Conservation (phyloP, 2,329 filamentous ascomycete genomes). For the Geoglossum cookeanum region DNA sequence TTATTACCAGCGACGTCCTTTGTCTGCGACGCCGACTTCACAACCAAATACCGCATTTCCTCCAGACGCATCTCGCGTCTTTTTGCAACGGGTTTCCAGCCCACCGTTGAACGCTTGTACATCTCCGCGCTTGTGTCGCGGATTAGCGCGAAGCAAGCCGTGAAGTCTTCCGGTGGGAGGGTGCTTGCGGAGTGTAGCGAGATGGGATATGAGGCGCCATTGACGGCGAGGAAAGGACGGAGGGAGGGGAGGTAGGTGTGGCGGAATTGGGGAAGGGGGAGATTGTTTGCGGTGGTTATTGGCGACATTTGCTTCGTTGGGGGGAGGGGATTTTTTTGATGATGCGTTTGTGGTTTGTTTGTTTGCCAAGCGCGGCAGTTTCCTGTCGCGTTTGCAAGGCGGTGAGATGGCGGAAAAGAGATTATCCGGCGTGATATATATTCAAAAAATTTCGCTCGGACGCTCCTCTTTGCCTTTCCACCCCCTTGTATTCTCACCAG, state of each 20-base stretch:
- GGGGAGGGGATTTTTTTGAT: neutral
- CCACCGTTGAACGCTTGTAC: conserved; percentile 41
- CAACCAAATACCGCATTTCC: conserved; percentile 49
- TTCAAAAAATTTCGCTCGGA: conserved; percentile 7
- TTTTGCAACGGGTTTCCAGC: conserved; percentile 46
- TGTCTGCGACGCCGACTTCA: conserved; percentile 22
- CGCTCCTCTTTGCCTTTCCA: neutral
- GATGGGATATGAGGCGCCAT: conserved; percentile 24
- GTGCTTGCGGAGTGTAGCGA: conserved; percentile 22
- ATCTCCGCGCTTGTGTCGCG: conserved; percentile 42
- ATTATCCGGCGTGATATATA: conserved; percentile 18
- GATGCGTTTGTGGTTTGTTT: neutral
- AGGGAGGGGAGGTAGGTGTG: neutral
- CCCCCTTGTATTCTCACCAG: neutral
- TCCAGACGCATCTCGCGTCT: conserved; percentile 45
- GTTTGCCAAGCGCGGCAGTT: neutral
- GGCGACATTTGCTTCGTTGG: neutral
- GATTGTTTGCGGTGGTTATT: neutral
- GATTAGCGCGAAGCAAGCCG: conserved; percentile 37
- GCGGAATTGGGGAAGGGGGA: neutral
- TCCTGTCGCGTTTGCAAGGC: too few relatives aligned
- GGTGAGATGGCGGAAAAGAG: neutral
- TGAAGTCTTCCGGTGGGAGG: conserved; percentile 28
- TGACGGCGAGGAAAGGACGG: conserved; percentile 16
- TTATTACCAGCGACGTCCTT: neutral